Evolutionary conservation across 306 rosid species (phyloP).

Genomic region (Betula pendula): DNA sequence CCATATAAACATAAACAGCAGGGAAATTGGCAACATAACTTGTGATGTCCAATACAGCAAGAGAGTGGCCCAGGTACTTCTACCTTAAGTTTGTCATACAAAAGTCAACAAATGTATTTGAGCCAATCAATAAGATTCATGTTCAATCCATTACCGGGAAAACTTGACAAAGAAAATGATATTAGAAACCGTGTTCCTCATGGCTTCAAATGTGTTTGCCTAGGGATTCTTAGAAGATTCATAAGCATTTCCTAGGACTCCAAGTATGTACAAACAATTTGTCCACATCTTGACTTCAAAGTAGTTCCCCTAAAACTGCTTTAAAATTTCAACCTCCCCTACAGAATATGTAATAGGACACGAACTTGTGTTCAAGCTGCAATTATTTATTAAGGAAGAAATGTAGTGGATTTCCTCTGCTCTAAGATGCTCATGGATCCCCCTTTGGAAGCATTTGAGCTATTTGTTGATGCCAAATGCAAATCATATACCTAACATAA

Average conservation of each 20-base stretch:
- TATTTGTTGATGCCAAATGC: no score
- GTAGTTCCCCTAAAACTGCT: not conserved
- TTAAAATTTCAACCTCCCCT: no score
- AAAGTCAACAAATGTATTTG: not conserved
- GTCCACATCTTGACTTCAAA: not conserved
- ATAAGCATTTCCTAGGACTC: not conserved
- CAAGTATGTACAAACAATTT: no score
- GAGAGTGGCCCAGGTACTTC: not conserved
- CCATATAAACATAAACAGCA: not conserved
- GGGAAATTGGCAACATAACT: not conserved
- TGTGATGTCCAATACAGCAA: not conserved
- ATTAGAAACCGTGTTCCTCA: not conserved
- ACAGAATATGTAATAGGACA: no score
- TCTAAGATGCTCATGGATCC: no score
- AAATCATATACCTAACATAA: no score
- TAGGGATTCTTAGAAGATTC: not conserved
- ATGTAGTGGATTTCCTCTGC: no score
- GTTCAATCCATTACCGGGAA: not conserved
- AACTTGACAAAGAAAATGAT: not conserved
- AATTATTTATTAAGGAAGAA: no score
- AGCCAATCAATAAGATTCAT: not conserved
- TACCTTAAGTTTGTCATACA: not conserved
- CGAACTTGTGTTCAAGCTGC: no score
- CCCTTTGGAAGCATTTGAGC: no score
- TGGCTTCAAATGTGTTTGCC: not conserved